phyloP scores from a whole-genome alignment of 352 stramenopile genomes.

The Saprolegnia parasitica region DNA sequence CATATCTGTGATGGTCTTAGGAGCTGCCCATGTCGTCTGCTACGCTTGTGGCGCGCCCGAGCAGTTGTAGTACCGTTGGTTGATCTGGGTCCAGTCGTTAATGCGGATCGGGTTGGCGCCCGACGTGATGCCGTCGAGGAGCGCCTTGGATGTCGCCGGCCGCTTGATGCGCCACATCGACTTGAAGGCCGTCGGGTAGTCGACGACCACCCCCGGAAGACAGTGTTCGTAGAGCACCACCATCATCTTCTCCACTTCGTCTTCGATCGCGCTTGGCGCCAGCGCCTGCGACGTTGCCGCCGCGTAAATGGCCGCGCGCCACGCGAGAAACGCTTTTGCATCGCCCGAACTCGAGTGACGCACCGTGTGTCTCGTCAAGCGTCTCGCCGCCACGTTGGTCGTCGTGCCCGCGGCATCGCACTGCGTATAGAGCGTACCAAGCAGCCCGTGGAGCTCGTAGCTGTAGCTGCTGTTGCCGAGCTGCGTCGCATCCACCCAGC shows the following conservation, averaged over 20 bases:
- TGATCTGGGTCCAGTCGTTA: conserved; percentile 14
- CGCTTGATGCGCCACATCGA: conserved; percentile 37
- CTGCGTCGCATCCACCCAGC: conserved; percentile 45
- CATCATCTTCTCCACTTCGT: conserved; percentile 48
- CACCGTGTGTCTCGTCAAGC: not conserved
- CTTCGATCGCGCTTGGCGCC: conserved; percentile 34
- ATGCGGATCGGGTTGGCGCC: conserved; percentile 23
- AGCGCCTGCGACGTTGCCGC: conserved; percentile 13
- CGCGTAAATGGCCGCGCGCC: conserved; percentile 9
- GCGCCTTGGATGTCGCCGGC: conserved; percentile 37
- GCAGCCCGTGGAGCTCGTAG: conserved; percentile 46
- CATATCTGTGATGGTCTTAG: not conserved
- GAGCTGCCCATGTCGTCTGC: not conserved
- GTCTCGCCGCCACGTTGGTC: not conserved
- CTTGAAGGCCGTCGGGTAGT: conserved; percentile 48
- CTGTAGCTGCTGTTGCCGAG: conserved; percentile 51
- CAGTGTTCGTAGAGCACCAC: conserved; percentile 54
- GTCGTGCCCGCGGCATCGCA: conserved; percentile 32
- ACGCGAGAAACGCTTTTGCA: not conserved
- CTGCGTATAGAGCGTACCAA: conserved; percentile 41
- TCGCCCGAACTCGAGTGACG: not conserved
- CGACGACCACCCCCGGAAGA: conserved; percentile 36
- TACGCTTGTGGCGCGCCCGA: not conserved
- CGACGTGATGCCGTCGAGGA: conserved; percentile 40
- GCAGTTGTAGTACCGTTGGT: conserved; percentile 25